Evolutionary conservation across 176 grass and related monocot species (phyloP), one percentile per base, ranked within the genome.

Genomic region (Typha latifolia): DNA sequence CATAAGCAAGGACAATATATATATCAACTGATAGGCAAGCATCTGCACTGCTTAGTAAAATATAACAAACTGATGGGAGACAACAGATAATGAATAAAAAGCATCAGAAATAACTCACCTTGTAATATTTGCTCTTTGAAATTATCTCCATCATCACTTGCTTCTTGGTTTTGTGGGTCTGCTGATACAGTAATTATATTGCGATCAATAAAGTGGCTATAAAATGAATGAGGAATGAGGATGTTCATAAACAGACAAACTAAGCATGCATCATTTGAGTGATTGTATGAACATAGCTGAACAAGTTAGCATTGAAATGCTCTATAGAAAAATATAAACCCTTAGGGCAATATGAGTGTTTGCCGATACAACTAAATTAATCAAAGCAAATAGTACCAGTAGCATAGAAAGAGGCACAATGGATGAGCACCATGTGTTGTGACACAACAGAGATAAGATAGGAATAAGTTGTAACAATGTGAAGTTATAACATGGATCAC

Each of bases 71-170:
- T 62, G 4, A 48, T 14, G 34, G 34, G 12, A 18, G 48, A 29
- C 10, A 48, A 27, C 14, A 22, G 37, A 74, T 8, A 27, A 49
- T 16, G 11, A 66, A 22, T 3, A 32, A 15, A 43, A 21, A 22
- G 11, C 5, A 50, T 52, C 16, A 51, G 29, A 31, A 32, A 20
- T 0, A 23, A 27, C 49, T 10, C 69, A 92, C 88, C 93, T 97
- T 92, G 81, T 84, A 97, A 82, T 79, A 97, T 92, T 97, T 97
- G 80, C 93, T 97, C 76, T 97, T 92, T 66, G 77, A 74, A 77
- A 97, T 97, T 64, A 97, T 84, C 80, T 97, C 93, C 63, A 62
- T 47, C 93, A 97, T 97, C 75, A 97, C 93, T 80, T 97, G 88
- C 80, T 97, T 97, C 80, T 97, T 97, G 73, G 82, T 80, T 77